Base-by-base conservation (phyloP, 2,329 filamentous ascomycete species). In the Phialemonium atrogriseum region DNA sequence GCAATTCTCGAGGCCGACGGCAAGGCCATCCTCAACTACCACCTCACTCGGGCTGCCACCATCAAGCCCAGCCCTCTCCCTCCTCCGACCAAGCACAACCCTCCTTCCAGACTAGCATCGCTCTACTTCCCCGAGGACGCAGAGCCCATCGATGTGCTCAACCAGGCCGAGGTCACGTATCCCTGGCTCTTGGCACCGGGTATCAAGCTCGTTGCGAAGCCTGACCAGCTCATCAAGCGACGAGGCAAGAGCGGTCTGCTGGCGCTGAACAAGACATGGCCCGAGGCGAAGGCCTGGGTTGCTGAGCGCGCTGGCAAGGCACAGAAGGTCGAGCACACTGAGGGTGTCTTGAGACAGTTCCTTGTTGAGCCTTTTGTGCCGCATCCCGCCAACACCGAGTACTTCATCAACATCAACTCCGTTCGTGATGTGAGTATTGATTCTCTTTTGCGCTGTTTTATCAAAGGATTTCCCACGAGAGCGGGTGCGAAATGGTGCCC, bases 1-100 rank as follows among this genome's bases (percentile, higher is more conserved):
- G 84, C 89, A 49, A 96, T 98, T 60, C 69, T 84, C 74, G 91
- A 98, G 76, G 89, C 89, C 74, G 91, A 98, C 72, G 91, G 91
- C 78, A 98, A 98, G 84, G 91, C 91, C 77, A 96, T 98, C 73
- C 77, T 98, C 77, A 96, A 95, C 84, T 98, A 96, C 77, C 91
- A 96, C 75, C 87, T 98, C 67, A 96, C 91, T 52, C 84, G 91
- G 60, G 86, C 91, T 50, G 81, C 87, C 47, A 83, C 94, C 62
- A 94, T 98, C 78, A 96, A 95, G 83, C 84, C 89, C 48, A 89
- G 87, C 56, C 87, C 91, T 66, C 86, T 96, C 36, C 85, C 88
- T 49, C 60, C 74, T 47, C 73, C 84, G 44, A 64, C 83, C 45
- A 91, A 77, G 62, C 91, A 98, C 80, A 96, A 96, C 71, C 70